A percentile compares a stretch with the other conserved stretches of the same genome.
Evolutionary conservation across 1,284 basidiomycete genomes (phyloP).

Genomic region (Marasmius tenuissimus): DNA sequence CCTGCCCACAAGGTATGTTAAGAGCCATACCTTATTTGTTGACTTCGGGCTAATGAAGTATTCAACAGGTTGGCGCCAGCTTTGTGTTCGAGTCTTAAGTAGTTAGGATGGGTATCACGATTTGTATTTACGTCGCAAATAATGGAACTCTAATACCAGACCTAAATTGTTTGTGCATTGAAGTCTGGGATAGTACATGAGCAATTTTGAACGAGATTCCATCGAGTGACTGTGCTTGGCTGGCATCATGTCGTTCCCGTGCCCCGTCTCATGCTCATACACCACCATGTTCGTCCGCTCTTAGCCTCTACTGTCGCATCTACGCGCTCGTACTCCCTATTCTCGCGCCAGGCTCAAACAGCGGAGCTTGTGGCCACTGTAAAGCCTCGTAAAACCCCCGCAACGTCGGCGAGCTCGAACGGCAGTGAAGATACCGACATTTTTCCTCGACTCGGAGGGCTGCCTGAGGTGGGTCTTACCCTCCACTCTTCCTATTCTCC

Average conservation of each 20-base stretch:
- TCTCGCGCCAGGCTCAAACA: slow-evolving; percentile 36
- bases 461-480: slow-evolving; percentile 48
- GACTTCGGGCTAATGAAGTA: neutral
- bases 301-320: slow-evolving; percentile 16
- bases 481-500: slow-evolving; percentile 1
- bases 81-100: slow-evolving; percentile 70
- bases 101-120: slow-evolving; percentile 22
- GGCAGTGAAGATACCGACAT: slow-evolving; percentile 33
- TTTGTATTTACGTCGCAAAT: slow-evolving; percentile 2
- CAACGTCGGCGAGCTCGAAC: slow-evolving; percentile 19
- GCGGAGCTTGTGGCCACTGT: slow-evolving; percentile 46
- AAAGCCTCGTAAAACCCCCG: neutral
- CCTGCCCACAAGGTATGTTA: slow-evolving; percentile 68
- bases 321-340: neutral
- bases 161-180: too few relatives aligned
- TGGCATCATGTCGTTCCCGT: neutral
- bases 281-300: neutral
- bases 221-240: too few relatives aligned
- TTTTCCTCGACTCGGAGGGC: slow-evolving; percentile 37
- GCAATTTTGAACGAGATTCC: too few relatives aligned
- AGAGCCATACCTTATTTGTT: neutral
- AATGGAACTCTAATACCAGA: neutral
- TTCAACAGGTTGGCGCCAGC: slow-evolving; percentile 62
- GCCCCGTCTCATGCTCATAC: neutral
- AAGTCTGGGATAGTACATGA: too few relatives aligned